These are phyloP conservation scores for Coemansia sp. DNA, from an alignment of 192 early-diverging fungal species.

Conservation along the genomic window DNA sequence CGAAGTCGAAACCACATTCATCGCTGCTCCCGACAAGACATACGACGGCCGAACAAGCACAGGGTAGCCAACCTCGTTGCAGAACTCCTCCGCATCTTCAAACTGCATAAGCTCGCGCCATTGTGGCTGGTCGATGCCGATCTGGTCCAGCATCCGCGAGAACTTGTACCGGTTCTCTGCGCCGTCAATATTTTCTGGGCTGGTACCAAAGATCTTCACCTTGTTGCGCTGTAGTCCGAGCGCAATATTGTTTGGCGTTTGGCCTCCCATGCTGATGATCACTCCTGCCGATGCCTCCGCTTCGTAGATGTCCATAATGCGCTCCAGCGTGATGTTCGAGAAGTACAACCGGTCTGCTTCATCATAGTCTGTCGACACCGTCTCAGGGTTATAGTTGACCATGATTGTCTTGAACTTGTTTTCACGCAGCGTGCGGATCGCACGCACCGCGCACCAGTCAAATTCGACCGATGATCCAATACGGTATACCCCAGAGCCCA, in stretches of 20 bases:
- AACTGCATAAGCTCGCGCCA: constrained; percentile 95
- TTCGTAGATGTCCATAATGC: constrained; percentile 97
- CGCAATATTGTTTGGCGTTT: constrained; percentile 98
- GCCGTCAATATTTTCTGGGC: constrained; percentile 94
- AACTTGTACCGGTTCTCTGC: constrained; percentile 99
- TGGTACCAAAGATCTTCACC: constrained; percentile 93
- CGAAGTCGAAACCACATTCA: constrained; percentile 91
- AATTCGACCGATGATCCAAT: constrained; percentile 98
- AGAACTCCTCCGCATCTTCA: constrained; percentile 84
- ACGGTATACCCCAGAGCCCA: constrained; percentile 97
- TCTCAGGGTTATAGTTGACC: constrained; percentile 99
- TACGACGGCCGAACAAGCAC: constrained; percentile 98
- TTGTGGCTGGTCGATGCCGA: constrained; percentile 94
- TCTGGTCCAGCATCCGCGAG: constrained; percentile 93
- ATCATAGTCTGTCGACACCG: constrained; percentile 99
- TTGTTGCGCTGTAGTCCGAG: constrained; percentile 85
- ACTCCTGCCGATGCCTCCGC: constrained; percentile 82
- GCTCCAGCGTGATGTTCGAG: constrained; percentile 90
- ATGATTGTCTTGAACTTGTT: constrained; percentile 91
- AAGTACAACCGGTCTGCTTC: constrained; percentile 98
- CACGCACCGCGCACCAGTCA: constrained; percentile 98
- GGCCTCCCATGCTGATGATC: constrained; percentile 94
- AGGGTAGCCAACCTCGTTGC: constrained; percentile 86
- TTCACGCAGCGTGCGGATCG: constrained; percentile 89
- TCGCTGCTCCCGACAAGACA: constrained; percentile 97